Conservation (phyloP, 495 filamentous ascomycete species). For the Penicillium roqueforti region DNA sequence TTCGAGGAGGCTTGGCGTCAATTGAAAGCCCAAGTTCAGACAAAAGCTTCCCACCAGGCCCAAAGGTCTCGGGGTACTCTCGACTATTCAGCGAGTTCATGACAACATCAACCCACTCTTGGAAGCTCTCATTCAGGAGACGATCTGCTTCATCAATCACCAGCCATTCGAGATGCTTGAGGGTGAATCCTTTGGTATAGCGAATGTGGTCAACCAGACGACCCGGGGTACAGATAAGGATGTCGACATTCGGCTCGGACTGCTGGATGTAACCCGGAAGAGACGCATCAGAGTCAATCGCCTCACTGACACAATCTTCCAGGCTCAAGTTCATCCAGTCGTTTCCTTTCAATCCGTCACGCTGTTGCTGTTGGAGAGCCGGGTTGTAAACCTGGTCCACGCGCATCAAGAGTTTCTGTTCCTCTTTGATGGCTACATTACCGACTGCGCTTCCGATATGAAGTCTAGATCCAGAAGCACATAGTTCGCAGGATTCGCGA, state of each 20-base stretch:
- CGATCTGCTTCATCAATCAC: conserved; percentile 94
- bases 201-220: conserved; percentile 87
- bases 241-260: conserved; percentile 69
- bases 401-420: conserved; percentile 65
- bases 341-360: conserved; percentile 35
- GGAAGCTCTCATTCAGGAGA: conserved; percentile 84
- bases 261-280: conserved; percentile 58
- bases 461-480: conserved; percentile 57
- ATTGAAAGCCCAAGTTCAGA: conserved; percentile 34
- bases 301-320: conserved; percentile 38
- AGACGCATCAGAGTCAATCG: conserved; percentile 37
- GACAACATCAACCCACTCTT: conserved; percentile 80
- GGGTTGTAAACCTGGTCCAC: conserved; percentile 59
- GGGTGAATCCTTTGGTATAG: conserved; percentile 72
- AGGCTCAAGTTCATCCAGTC: conserved; percentile 49
- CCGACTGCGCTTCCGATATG: conserved; percentile 80
- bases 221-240: conserved; percentile 90
- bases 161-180: conserved; percentile 74
- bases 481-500: conserved; percentile 64
- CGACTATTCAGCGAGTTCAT: conserved; percentile 57
- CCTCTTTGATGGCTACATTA: conserved; percentile 66
- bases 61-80: conserved; percentile 47
- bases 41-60: conserved; percentile 39
- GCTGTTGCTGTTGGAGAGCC: conserved; percentile 40
- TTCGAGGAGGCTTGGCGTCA: conserved; percentile 48